A percentile compares a stretch with the other conserved stretches of the same genome.
Conservation (phyloP, 129 eudicot species). For the Heracleum sosnowskyi region DNA sequence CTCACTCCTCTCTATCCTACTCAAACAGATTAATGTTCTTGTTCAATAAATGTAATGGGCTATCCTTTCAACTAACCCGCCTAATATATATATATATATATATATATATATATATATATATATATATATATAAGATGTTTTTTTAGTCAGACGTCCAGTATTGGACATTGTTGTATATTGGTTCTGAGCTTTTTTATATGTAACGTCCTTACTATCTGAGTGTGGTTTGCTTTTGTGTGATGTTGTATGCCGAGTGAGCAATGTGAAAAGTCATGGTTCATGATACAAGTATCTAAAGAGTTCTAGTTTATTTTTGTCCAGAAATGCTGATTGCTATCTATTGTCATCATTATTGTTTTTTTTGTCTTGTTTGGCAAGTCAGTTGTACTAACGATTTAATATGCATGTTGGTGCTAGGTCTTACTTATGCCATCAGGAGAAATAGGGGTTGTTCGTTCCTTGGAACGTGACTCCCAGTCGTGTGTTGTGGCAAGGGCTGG, state of each 20-base stretch:
- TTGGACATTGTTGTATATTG: background rate
- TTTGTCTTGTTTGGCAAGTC: background rate
- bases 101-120: too few species aligned
- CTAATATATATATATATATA: too few species aligned
- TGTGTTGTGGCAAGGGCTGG: constrained; percentile 80
- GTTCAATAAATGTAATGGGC: background rate
- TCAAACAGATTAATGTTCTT: background rate
- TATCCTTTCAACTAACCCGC: background rate
- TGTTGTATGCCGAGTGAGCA: background rate
- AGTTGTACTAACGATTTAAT: background rate
- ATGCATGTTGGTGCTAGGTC: constrained; percentile 39
- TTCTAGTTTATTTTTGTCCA: background rate
- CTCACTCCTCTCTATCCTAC: background rate
- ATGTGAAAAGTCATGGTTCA: background rate
- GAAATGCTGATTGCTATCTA: background rate
- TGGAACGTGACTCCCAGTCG: constrained; percentile 70
- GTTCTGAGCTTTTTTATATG: background rate
- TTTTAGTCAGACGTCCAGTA: background rate
- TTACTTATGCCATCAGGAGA: constrained; percentile 81
- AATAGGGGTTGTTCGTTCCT: constrained; percentile 53
- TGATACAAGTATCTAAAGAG: background rate
- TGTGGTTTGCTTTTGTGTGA: background rate
- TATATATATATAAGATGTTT: too few species aligned
- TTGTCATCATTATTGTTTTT: background rate
- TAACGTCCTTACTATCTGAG: background rate